phyloP scores from a whole-genome alignment of 1,284 basidiomycete genomes.

The Cronartium ribicola region DNA sequence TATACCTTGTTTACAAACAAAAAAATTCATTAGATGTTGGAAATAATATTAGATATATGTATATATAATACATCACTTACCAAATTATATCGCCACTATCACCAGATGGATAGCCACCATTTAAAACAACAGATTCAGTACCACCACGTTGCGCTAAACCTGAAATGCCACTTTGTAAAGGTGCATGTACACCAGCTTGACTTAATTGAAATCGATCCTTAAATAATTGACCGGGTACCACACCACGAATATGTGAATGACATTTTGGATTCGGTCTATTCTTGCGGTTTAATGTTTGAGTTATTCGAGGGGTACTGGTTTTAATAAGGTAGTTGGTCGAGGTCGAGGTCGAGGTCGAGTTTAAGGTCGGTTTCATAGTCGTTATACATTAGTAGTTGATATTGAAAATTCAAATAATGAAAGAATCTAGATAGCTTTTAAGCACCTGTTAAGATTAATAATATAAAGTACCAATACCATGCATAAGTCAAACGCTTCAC shows the following conservation, averaged over 20 bases:
- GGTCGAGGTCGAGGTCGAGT: too few species aligned
- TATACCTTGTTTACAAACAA: conserved; percentile 12
- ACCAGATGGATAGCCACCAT: conserved; percentile 74
- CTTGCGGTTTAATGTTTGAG: not conserved
- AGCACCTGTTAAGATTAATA: too few species aligned
- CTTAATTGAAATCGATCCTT: conserved; percentile 43
- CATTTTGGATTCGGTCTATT: not conserved
- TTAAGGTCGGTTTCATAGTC: too few species aligned
- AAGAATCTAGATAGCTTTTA: too few species aligned
- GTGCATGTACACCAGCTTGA: conserved; percentile 46
- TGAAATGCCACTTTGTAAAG: conserved; percentile 41
- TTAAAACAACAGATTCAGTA: conserved; percentile 71
- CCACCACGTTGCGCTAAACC: conserved; percentile 55
- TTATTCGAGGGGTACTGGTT: not conserved
- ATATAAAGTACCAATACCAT: too few species aligned
- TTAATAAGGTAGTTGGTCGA: too few species aligned
- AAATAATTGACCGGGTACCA: conserved; percentile 43
- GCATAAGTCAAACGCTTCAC: too few species aligned
- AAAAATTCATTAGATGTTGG: not conserved
- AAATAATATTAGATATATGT: not conserved
- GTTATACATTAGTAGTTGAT: too few species aligned
- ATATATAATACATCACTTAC: conserved; percentile 55
- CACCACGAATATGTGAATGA: conserved; percentile 15
- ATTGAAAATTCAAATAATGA: too few species aligned
- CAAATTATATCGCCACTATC: conserved; percentile 72